Evolutionary conservation across 805 yeast genomes (phyloP).

Genomic region (Blastobotrys americana): DNA sequence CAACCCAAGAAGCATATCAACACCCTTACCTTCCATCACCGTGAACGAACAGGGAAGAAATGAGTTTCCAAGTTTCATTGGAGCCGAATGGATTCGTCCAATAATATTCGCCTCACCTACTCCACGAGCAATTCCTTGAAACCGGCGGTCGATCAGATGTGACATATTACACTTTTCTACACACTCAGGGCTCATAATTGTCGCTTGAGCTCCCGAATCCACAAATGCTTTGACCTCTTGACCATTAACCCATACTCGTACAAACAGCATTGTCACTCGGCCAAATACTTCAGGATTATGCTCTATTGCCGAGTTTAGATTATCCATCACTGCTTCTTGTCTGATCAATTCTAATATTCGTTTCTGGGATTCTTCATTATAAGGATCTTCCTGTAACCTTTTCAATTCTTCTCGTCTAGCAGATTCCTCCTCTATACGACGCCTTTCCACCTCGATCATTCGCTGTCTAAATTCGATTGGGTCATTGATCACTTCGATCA

Average conservation of each 20-base stretch:
- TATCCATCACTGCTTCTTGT: conserved; percentile 70
- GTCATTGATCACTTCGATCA: conserved; percentile 41
- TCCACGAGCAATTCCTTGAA: conserved; percentile 78
- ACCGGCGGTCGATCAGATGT: conserved; percentile 71
- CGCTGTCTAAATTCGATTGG: conserved; percentile 40
- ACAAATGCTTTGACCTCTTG: conserved; percentile 83
- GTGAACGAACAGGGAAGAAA: conserved; percentile 62
- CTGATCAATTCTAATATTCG: conserved; percentile 60
- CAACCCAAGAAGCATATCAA: conserved; percentile 74
- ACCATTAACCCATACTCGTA: conserved; percentile 72
- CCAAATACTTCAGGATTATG: conserved; percentile 87
- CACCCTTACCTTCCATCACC: conserved; percentile 49
- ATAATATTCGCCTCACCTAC: conserved; percentile 75
- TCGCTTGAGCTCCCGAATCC: conserved; percentile 92
- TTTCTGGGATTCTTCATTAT: conserved; percentile 59
- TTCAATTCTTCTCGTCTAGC: conserved; percentile 42
- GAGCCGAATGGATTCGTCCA: conserved; percentile 86
- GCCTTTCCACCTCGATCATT: conserved; percentile 25
- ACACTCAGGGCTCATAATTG: conserved; percentile 68
- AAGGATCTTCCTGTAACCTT: conserved; percentile 55
- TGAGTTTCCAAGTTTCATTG: conserved; percentile 64
- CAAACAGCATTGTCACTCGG: conserved; percentile 73
- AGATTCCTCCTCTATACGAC: conserved; percentile 28
- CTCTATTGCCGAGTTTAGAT: conserved; percentile 71
- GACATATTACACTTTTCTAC: conserved; percentile 67